Conservation (phyloP, 495 filamentous ascomycete species). For the Annulohypoxylon stygium region DNA sequence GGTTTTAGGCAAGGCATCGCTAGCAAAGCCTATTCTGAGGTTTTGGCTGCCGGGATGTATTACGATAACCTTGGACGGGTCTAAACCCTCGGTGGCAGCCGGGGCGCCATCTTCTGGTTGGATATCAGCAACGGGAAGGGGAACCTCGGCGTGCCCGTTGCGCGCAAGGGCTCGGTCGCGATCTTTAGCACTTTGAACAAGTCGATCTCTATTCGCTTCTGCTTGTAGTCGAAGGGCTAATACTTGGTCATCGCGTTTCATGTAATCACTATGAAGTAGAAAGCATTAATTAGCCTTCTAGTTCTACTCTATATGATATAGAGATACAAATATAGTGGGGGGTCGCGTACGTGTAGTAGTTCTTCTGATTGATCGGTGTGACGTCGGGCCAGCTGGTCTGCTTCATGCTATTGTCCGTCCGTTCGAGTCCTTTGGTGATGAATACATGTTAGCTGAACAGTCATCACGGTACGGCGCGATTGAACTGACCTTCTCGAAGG, state of each 20-base stretch:
- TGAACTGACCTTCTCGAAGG: conserved; percentile 60
- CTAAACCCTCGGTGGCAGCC: conserved; percentile 70
- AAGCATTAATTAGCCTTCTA: conserved; percentile 49
- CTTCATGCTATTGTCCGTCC: conserved; percentile 98
- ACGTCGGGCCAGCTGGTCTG: conserved; percentile 94
- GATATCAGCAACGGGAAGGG: conserved; percentile 67
- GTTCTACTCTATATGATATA: neutral
- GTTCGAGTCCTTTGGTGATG: conserved; percentile 79
- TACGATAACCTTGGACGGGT: conserved; percentile 89
- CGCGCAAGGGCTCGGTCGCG: conserved; percentile 85
- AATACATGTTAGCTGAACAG: conserved; percentile 12
- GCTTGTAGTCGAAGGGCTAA: conserved; percentile 87
- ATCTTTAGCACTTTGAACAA: conserved; percentile 87
- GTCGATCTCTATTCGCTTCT: conserved; percentile 81
- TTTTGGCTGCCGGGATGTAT: conserved; percentile 99
- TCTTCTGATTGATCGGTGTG: conserved; percentile 96
- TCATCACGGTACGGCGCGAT: neutral
- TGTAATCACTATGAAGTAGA: conserved; percentile 78
- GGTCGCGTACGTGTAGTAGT: conserved; percentile 93
- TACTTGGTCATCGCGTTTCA: conserved; percentile 97
- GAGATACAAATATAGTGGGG: neutral
- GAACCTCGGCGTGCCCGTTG: conserved; percentile 73
- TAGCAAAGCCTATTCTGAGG: conserved; percentile 89
- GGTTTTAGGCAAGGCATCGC: conserved; percentile 93
- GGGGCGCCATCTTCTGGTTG: conserved; percentile 70